phyloP scores from a whole-genome alignment of 225 moss, liverwort and hornwort species.

The Bryoerythrophyllum caledonicum region DNA sequence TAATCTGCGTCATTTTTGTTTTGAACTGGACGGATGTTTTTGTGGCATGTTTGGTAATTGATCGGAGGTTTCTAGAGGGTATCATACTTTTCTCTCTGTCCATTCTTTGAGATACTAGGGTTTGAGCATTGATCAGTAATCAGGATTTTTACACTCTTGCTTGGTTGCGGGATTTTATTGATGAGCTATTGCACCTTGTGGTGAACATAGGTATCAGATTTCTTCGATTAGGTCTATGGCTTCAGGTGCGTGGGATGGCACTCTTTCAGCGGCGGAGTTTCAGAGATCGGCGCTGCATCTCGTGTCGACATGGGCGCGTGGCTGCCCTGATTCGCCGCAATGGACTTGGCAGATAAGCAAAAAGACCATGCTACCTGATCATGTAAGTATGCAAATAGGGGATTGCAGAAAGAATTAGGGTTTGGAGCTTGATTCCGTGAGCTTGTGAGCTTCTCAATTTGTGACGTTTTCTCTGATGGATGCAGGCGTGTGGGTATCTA shows the following conservation, averaged over 20 bases:
- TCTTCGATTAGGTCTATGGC: conserved; percentile 27
- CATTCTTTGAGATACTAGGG: no score
- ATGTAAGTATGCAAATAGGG: conserved; percentile 21
- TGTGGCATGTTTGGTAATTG: background rate
- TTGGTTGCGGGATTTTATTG: no score
- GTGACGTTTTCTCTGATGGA: conserved; percentile 22
- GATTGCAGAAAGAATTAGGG: background rate
- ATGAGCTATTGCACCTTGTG: no score
- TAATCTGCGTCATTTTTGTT: background rate
- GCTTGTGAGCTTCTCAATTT: background rate
- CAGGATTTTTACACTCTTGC: no score
- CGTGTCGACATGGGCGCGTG: conserved; percentile 47
- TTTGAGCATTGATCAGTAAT: no score
- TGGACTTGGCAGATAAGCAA: conserved; percentile 47
- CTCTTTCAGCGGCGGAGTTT: conserved; percentile 48
- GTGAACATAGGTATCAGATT: background rate
- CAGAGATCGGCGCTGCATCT: conserved; percentile 46
- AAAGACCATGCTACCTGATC: conserved; percentile 11
- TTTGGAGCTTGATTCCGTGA: conserved; percentile 9
- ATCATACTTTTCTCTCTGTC: no score
- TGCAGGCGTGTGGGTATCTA: conserved; percentile 52
- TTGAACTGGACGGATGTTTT: background rate
- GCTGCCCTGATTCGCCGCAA: conserved; percentile 43
- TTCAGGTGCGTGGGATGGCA: conserved; percentile 51
- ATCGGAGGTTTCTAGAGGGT: no score